Conservation (phyloP, 73 alveolate genomes). For the Symbiodinium pilosum region DNA sequence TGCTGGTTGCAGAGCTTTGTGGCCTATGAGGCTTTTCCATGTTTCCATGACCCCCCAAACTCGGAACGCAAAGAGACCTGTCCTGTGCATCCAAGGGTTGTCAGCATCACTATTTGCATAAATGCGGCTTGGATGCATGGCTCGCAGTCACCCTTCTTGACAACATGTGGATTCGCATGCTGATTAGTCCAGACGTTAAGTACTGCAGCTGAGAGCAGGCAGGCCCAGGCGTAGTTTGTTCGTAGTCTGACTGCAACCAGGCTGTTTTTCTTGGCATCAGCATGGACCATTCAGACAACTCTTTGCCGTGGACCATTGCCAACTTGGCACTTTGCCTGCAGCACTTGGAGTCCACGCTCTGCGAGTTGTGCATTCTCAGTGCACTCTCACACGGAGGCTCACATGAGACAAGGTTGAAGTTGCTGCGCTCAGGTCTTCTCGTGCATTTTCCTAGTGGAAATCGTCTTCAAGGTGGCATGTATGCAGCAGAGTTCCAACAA, state of each 20-base stretch:
- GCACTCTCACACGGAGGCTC: too few relatives aligned
- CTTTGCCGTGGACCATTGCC: constrained; percentile 16
- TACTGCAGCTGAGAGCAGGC: too few relatives aligned
- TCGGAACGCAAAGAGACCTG: too few relatives aligned
- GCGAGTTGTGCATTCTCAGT: too few relatives aligned
- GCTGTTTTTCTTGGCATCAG: constrained; percentile 47
- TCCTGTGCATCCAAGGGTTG: constrained; percentile 24
- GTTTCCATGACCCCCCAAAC: too few relatives aligned
- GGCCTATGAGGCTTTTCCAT: too few relatives aligned
- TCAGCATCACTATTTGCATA: constrained; percentile 47
- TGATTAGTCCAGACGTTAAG: too few relatives aligned
- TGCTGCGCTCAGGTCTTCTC: not conserved
- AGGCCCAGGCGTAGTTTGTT: too few relatives aligned
- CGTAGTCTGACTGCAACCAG: not conserved
- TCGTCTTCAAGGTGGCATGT: not conserved
- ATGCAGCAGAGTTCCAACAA: too few relatives aligned
- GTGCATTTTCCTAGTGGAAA: constrained; percentile 11
- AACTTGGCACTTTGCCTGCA: constrained; percentile 24
- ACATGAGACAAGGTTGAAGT: not conserved
- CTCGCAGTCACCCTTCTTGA: not conserved
- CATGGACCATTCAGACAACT: constrained; percentile 34
- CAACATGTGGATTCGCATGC: not conserved
- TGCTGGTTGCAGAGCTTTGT: too few relatives aligned
- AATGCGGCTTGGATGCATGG: constrained; percentile 17
- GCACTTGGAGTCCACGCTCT: too few relatives aligned